phyloP scores from a whole-genome alignment of 129 eudicot genomes.

The Artemisia argyi region DNA sequence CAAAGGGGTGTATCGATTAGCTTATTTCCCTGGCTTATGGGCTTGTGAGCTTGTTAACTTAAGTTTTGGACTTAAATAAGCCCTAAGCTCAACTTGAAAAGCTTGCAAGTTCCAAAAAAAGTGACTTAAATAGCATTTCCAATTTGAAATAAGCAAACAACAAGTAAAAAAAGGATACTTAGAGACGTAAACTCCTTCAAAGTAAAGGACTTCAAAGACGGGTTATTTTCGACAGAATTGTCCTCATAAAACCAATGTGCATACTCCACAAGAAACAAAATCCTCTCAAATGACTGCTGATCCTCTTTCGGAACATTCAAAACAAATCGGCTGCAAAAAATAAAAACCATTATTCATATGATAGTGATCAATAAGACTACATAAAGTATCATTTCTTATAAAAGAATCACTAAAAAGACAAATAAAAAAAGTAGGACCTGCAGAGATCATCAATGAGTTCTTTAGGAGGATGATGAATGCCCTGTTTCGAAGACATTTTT shows the following conservation, averaged over 20 bases:
- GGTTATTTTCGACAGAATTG: slow-evolving; percentile 93
- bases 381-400: background rate
- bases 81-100: too few species aligned
- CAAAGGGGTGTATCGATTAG: too few species aligned
- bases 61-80: too few species aligned
- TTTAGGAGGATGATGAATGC: slow-evolving; percentile 59
- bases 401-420: background rate
- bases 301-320: slow-evolving; percentile 98
- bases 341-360: background rate
- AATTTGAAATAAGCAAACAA: background rate
- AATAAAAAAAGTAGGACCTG: slow-evolving; percentile 47
- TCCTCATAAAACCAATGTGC: slow-evolving; percentile 99
- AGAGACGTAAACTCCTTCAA: slow-evolving; percentile 93
- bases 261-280: slow-evolving; percentile 95
- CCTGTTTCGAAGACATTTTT: too few species aligned
- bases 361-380: slow-evolving; percentile 8
- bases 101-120: too few species aligned
- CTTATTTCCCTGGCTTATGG: too few species aligned
- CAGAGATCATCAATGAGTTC: slow-evolving; percentile 99
- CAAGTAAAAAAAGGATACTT: slow-evolving; percentile 60
- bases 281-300: slow-evolving; percentile 96
- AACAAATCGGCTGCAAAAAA: slow-evolving; percentile 67
- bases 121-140: too few species aligned
- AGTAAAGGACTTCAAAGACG: slow-evolving; percentile 92
- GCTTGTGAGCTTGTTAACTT: too few species aligned